Conservation (phyloP, 1,284 basidiomycete genomes). For the Leccinum angustisporum region DNA sequence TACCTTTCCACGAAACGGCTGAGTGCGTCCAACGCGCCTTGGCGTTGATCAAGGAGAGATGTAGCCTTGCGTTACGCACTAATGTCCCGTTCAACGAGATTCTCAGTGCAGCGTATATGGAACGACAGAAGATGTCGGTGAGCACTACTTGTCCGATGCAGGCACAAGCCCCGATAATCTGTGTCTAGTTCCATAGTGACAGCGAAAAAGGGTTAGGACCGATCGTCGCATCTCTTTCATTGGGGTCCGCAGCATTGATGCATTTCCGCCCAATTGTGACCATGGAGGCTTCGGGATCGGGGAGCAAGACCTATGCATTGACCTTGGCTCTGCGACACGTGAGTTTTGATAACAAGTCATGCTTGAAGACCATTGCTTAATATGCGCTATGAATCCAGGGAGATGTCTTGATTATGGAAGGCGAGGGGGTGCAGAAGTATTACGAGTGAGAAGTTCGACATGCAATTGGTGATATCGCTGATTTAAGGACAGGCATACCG, state of each 20-base stretch:
- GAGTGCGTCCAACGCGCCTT: conserved; percentile 56
- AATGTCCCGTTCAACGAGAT: conserved; percentile 66
- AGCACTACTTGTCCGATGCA: conserved; percentile 27
- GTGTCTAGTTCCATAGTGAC: conserved; percentile 72
- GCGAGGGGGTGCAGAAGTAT: conserved; percentile 57
- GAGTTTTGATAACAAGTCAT: conserved; percentile 27
- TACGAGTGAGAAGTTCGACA: conserved; percentile 57
- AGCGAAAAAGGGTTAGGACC: conserved; percentile 70
- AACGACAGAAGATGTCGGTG: conserved; percentile 78
- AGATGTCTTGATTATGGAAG: conserved; percentile 75
- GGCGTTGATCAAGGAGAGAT: conserved; percentile 54
- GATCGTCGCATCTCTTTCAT: conserved; percentile 66
- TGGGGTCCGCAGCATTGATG: conserved; percentile 73
- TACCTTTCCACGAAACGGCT: conserved; percentile 59
- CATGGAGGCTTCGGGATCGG: conserved; percentile 34
- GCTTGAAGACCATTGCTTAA: not conserved
- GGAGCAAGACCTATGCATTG: conserved; percentile 42
- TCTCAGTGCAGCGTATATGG: conserved; percentile 78
- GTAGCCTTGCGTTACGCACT: conserved; percentile 39
- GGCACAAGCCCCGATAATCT: conserved; percentile 4
- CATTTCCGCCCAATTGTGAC: conserved; percentile 58
- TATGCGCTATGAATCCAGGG: conserved; percentile 45
- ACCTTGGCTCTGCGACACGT: conserved; percentile 68
- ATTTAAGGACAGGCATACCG: conserved; percentile 42
- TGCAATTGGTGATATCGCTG: conserved; percentile 1